phyloP scores from a whole-genome alignment of 192 early-diverging fungal genomes.

The Pilaira anomala region DNA sequence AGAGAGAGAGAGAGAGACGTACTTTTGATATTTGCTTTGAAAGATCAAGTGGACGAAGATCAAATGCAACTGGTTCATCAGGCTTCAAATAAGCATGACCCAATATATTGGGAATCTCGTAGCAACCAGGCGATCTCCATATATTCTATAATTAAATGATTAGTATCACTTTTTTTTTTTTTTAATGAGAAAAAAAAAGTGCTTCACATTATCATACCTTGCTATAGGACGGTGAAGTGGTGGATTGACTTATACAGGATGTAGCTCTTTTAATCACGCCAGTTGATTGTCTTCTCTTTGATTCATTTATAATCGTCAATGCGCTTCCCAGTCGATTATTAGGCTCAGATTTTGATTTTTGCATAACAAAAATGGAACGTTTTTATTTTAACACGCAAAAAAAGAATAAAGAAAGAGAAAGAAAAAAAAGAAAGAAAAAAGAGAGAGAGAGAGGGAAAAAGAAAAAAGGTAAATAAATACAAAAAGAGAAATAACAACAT shows the following conservation, averaged over 20 bases:
- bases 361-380: constrained; percentile 4
- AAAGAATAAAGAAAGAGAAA: constrained; percentile 5
- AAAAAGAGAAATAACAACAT: not conserved
- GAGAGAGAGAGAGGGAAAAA: not conserved
- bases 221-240: constrained; percentile 1
- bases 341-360: constrained; percentile 11
- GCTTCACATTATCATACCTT: not conserved
- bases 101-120: constrained; percentile 32
- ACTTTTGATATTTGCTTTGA: constrained; percentile 35
- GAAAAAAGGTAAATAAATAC: not conserved
- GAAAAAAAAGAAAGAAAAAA: constrained; percentile 9
- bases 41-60: constrained; percentile 26
- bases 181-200: constrained; percentile 5
- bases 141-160: constrained; percentile 14
- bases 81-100: constrained; percentile 34
- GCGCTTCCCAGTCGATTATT: constrained; percentile 1
- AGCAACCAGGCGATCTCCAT: constrained; percentile 34
- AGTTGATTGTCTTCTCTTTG: constrained; percentile 14
- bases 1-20: not conserved
- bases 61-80: constrained; percentile 32
- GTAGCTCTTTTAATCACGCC: constrained; percentile 1
- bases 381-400: not conserved
- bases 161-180: not conserved
- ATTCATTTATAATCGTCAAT: not conserved
- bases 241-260: constrained; percentile 8